A percentile compares a stretch with the other conserved stretches of the same genome.
Evolutionary conservation across 495 filamentous ascomycete genomes (phyloP).

Genomic region (Daldinia childiae): DNA sequence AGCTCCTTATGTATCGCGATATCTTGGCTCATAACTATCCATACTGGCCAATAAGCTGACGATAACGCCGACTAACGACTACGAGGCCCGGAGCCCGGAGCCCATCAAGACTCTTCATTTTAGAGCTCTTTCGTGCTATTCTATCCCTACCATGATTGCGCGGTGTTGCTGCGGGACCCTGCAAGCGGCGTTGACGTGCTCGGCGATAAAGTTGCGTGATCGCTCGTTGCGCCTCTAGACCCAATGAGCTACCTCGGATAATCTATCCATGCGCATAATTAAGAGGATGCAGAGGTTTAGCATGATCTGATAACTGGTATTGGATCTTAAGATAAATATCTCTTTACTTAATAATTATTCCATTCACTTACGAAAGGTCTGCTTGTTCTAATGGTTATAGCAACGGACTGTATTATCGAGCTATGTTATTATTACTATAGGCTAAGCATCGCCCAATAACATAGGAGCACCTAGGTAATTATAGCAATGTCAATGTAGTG

Average conservation of each 20-base stretch:
- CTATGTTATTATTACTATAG: no score
- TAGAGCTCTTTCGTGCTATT: constrained; percentile 8
- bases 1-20: constrained; percentile 22
- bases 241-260: constrained; percentile 29
- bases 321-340: no score
- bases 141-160: constrained; percentile 13
- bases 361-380: no score
- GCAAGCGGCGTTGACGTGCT: constrained; percentile 37
- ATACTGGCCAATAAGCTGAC: constrained; percentile 8
- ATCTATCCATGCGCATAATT: no score
- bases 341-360: no score
- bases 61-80: constrained; percentile 15
- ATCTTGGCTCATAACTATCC: not conserved
- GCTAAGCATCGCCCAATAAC: no score
- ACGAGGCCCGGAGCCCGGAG: constrained; percentile 7
- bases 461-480: no score
- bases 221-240: constrained; percentile 4
- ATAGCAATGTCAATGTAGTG: no score
- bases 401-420: no score
- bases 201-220: constrained; percentile 37
- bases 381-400: no score
- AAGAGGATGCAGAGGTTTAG: no score
- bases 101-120: constrained; percentile 5
- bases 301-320: no score
- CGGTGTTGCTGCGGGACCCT: constrained; percentile 13